Evolutionary conservation across 768 basidiomycete species (phyloP).

Genomic region (Gelatoporia subvermispora): DNA sequence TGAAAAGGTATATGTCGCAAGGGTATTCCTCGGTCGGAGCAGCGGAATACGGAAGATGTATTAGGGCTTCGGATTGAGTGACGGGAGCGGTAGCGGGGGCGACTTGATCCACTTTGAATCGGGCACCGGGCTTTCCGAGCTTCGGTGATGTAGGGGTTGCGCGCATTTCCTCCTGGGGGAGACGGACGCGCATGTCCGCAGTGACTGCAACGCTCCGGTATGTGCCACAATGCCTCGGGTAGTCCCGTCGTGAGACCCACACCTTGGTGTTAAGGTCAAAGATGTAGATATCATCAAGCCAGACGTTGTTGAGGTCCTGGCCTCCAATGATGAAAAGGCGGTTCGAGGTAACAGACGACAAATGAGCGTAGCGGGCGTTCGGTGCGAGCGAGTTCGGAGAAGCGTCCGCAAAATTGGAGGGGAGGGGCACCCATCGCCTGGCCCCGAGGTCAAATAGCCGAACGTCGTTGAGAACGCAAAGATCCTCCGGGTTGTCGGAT

Average conservation of each 20-base stretch:
- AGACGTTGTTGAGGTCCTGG: slow-evolving; percentile 89
- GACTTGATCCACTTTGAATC: slow-evolving; percentile 49
- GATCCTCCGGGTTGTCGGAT: slow-evolving; percentile 66
- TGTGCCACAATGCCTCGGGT: slow-evolving; percentile 92
- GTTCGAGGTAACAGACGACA: slow-evolving; percentile 82
- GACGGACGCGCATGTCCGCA: slow-evolving; percentile 59
- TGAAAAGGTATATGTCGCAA: slow-evolving; percentile 86
- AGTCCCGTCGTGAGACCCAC: slow-evolving; percentile 79
- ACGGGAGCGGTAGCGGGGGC: slow-evolving; percentile 38
- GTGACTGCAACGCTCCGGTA: slow-evolving; percentile 92
- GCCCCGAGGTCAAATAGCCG: slow-evolving; percentile 79
- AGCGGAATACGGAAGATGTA: slow-evolving; percentile 75
- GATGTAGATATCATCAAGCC: slow-evolving; percentile 90
- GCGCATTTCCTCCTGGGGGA: slow-evolving; percentile 57
- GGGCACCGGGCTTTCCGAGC: slow-evolving; percentile 51
- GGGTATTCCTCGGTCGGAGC: slow-evolving; percentile 69
- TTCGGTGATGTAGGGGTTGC: slow-evolving; percentile 28
- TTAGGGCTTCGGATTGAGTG: slow-evolving; percentile 54
- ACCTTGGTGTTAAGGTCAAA: slow-evolving; percentile 68
- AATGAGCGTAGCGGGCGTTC: slow-evolving; percentile 89
- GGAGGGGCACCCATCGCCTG: slow-evolving; percentile 63
- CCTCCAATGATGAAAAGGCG: slow-evolving; percentile 91
- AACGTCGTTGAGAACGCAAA: slow-evolving; percentile 91
- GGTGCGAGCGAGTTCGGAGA: slow-evolving; percentile 54
- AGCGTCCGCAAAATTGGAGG: slow-evolving; percentile 28